phyloP scores from a whole-genome alignment of 164 flowering plant genomes.

The Chloranthus sessilifolius region DNA sequence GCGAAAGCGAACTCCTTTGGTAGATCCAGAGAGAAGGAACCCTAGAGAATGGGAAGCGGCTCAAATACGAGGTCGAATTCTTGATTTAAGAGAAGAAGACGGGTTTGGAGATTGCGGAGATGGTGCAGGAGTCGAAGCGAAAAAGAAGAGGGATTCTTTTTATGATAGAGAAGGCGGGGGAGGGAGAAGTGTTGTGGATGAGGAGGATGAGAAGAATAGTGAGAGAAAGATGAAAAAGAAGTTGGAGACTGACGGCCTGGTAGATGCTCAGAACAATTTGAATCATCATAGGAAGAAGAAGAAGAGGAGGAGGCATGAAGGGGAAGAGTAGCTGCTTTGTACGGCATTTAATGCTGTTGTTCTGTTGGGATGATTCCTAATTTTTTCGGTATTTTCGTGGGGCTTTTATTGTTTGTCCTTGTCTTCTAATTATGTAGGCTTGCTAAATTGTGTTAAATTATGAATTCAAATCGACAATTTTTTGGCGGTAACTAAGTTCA shows the following conservation, averaged over 20 bases:
- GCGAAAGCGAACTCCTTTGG: background rate
- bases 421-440: too few relatives aligned
- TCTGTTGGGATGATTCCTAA: too few relatives aligned
- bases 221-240: slow-evolving; percentile 8
- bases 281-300: slow-evolving; percentile 5
- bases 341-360: background rate
- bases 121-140: background rate
- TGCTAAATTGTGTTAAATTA: too few relatives aligned
- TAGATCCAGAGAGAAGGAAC: too few relatives aligned
- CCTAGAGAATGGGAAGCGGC: background rate
- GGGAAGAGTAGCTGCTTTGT: background rate
- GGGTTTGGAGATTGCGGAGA: background rate
- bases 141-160: background rate
- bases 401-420: background rate
- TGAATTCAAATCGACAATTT: background rate
- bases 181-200: too few relatives aligned
- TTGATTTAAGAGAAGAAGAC: background rate
- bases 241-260: background rate
- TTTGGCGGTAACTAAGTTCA: too few relatives aligned
- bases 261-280: slow-evolving; percentile 1
- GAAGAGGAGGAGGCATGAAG: slow-evolving; percentile 12
- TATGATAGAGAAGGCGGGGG: background rate
- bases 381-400: background rate
- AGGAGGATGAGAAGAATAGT: slow-evolving; percentile 6
- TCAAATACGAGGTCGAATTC: background rate